Base-by-base conservation (phyloP, 2,329 filamentous ascomycete species). In the Tolypocladium inflatum region DNA sequence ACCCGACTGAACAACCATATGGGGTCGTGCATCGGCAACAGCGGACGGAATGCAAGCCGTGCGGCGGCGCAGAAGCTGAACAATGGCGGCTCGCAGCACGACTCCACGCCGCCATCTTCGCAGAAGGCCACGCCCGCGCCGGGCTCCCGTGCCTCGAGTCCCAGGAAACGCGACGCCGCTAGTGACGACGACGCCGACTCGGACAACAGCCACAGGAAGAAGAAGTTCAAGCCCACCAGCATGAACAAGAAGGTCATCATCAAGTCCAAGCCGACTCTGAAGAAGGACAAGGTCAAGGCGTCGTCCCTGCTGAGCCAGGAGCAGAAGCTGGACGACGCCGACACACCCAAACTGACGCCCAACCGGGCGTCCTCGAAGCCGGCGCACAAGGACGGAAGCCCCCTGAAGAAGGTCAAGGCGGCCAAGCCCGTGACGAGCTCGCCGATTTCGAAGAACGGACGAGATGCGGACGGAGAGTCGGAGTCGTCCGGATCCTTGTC, bases 1-100 rank as follows among this genome's bases (percentile, higher is more conserved):
- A 85, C 83, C 57, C 78, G 84, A 45, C 73, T 87, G 61, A 86
- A 86, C 69, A 86, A 86, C 61, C 84, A 87, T 70, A 86, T 87
- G 83, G 82, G 82, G 39, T 85, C 82, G 21, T 86, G 84, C 67
- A 87, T 87, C 60, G 84, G 83, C 50, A 86, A 85, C 67, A 85
- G 82, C 63, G 83, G 84, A 30, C 78, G 84, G 39, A 85, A 82
- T 63, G 83, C 84, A 17, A 85, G 83, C 61, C 76, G 83, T 58
- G 82, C 81, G 9, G 84, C 84, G 13, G 80, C 83, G 11, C 80
- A 83, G 63, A 86, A 86, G 73, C 82, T 87, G 61, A 83, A 79
- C 65, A 85, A 84, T 62, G 81, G 79, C 60, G 78, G 74, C 59
- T 82, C 77, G 58, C 78, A 80, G 61, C 75, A 79, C 63, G 82